Conservation (phyloP, 306 rosid species). For the Cucurbita argyrosperma region DNA sequence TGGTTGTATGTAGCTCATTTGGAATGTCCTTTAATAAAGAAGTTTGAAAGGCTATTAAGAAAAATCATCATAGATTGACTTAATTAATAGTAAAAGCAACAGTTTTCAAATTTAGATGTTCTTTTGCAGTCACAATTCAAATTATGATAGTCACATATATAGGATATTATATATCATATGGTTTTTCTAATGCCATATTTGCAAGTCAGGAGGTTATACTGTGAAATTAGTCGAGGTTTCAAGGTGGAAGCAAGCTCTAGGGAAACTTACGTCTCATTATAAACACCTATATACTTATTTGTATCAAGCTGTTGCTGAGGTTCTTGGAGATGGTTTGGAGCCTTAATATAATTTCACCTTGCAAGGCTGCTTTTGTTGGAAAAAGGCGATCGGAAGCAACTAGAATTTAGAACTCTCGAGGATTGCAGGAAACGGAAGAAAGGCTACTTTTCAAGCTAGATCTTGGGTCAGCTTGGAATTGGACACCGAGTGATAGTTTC, state of each 20-base stretch:
- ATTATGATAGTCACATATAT: not conserved
- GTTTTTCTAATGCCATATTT: not conserved
- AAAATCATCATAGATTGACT: not conserved
- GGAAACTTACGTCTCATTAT: not conserved
- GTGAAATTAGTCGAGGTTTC: not conserved
- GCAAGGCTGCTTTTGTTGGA: not conserved
- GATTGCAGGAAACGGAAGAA: not conserved
- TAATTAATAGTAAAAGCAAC: not conserved
- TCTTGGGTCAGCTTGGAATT: not conserved
- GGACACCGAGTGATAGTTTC: not conserved
- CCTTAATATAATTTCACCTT: no score
- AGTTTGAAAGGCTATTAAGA: not conserved
- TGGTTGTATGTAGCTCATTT: not conserved
- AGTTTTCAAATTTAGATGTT: not conserved
- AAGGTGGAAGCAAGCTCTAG: not conserved
- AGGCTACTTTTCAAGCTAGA: not conserved
- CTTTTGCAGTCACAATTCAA: not conserved
- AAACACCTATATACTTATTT: not conserved
- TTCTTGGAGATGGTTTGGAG: no score
- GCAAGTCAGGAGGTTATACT: not conserved
- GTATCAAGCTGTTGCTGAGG: not conserved
- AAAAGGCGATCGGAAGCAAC: not conserved
- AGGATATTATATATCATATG: not conserved
- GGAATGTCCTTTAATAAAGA: not conserved
- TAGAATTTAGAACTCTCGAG: not conserved